Percentiles rank a stretch among this genome's conserved stretches.
phyloP scores from a whole-genome alignment of 495 filamentous ascomycete genomes.

The Penicillium ucsense region DNA sequence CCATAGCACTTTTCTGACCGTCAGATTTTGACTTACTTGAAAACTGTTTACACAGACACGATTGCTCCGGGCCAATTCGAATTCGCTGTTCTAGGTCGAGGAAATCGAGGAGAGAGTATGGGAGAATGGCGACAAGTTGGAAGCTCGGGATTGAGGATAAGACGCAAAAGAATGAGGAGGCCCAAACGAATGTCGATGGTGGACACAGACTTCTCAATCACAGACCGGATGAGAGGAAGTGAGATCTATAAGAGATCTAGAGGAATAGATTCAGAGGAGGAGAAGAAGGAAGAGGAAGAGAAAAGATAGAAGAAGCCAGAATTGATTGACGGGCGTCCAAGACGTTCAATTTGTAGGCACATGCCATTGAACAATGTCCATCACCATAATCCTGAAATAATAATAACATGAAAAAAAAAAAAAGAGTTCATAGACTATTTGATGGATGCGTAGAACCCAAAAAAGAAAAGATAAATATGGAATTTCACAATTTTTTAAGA shows the following conservation, averaged over 20 bases:
- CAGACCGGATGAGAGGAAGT: conserved; percentile 8
- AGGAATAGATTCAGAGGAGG: neutral
- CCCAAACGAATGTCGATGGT: conserved; percentile 19
- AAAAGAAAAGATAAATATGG: no score
- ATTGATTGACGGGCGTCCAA: conserved; percentile 6
- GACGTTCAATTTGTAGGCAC: conserved; percentile 10
- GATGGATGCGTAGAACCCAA: no score
- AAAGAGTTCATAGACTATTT: neutral
- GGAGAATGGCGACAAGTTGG: neutral
- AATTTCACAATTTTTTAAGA: no score
- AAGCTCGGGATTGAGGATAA: conserved; percentile 6
- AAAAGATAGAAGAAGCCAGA: conserved; percentile 9
- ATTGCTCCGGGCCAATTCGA: no score
- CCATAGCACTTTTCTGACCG: no score
- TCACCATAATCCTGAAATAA: conserved; percentile 4
- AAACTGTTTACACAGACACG: no score
- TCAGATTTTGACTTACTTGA: no score
- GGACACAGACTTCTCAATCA: conserved; percentile 17
- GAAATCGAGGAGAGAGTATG: neutral
- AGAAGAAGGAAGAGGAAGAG: conserved; percentile 8
- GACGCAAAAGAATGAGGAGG: conserved; percentile 5
- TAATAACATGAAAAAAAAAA: conserved; percentile 3
- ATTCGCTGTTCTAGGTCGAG: no score
- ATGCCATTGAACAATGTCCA: conserved; percentile 7
- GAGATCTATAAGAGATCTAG: neutral